Evolutionary conservation across 2,329 filamentous ascomycete genomes (phyloP).

Genomic region (Colletotrichum incanum): DNA sequence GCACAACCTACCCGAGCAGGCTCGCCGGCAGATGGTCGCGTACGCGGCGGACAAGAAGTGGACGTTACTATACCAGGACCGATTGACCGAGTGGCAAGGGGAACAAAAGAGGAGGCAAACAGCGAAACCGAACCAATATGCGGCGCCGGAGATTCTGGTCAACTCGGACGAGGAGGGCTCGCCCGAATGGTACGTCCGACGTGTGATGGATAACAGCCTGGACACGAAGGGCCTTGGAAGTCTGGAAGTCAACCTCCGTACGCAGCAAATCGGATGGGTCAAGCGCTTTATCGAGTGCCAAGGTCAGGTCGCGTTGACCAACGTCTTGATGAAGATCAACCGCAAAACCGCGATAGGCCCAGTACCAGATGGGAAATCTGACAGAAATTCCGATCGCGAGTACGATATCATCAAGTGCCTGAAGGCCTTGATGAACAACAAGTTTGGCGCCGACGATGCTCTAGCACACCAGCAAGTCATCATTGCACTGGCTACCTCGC

Average conservation of each 20-base stretch:
- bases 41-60: constrained; percentile 97
- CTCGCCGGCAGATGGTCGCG: constrained; percentile 93
- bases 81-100: constrained; percentile 92
- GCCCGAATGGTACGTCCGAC: constrained; percentile 98
- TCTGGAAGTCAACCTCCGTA: constrained; percentile 93
- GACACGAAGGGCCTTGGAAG: constrained; percentile 93
- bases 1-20: constrained; percentile 97
- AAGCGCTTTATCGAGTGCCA: constrained; percentile 97
- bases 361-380: constrained; percentile 68
- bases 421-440: constrained; percentile 99
- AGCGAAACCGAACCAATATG: constrained; percentile 76
- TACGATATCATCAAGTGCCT: constrained; percentile 99
- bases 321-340: constrained; percentile 94
- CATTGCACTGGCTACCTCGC: constrained; percentile 86
- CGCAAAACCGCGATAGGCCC: constrained; percentile 85
- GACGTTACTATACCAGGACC: constrained; percentile 96
- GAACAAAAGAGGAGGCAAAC: constrained; percentile 91
- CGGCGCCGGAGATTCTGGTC: constrained; percentile 78
- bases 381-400: constrained; percentile 90
- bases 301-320: constrained; percentile 95
- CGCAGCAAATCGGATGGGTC: constrained; percentile 98
- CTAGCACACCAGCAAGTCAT: constrained; percentile 91
- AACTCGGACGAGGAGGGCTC: constrained; percentile 95
- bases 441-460: constrained; percentile 97
- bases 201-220: constrained; percentile 95